A percentile compares a stretch with the other conserved stretches of the same genome.
Evolutionary conservation across 2,329 filamentous ascomycete species (phyloP).

Genomic region (Helotiales sp.): DNA sequence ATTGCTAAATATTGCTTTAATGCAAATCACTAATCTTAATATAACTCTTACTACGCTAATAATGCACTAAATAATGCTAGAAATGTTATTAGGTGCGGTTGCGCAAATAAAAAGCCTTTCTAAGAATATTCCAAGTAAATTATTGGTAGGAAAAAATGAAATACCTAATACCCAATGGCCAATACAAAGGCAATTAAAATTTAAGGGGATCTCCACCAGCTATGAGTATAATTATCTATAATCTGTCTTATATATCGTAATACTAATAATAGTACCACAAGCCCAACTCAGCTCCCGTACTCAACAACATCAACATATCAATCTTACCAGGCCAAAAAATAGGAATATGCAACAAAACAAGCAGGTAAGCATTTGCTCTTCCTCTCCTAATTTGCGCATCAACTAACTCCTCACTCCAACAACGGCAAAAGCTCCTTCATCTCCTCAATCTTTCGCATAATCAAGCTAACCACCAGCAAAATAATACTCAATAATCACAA

Average conservation of each 20-base stretch:
- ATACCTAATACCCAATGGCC: constrained; percentile 41
- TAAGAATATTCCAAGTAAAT: constrained; percentile 48
- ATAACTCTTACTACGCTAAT: constrained; percentile 49
- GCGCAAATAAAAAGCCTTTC: constrained; percentile 59
- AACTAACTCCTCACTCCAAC: neutral
- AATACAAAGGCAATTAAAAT: constrained; percentile 41
- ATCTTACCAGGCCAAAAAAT: constrained; percentile 52
- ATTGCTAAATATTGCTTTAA: constrained; percentile 38
- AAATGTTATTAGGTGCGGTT: constrained; percentile 62
- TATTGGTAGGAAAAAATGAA: constrained; percentile 17
- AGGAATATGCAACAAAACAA: constrained; percentile 52
- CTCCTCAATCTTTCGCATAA: constrained; percentile 59
- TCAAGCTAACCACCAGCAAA: constrained; percentile 75
- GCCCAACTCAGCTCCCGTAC: neutral
- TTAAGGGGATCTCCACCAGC: constrained; percentile 38
- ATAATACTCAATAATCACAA: constrained; percentile 38
- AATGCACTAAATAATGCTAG: constrained; percentile 59
- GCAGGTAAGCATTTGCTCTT: constrained; percentile 31
- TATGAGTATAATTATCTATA: constrained; percentile 32
- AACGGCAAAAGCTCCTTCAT: constrained; percentile 53
- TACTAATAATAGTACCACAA: constrained; percentile 8
- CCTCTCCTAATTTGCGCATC: neutral
- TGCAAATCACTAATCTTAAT: constrained; percentile 47
- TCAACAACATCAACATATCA: constrained; percentile 25
- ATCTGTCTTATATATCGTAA: too few species aligned